Percentiles rank a stretch among this genome's conserved stretches.
Conservation (phyloP, 108 stramenopile genomes). For the Cyclostephanos tholiformis region DNA sequence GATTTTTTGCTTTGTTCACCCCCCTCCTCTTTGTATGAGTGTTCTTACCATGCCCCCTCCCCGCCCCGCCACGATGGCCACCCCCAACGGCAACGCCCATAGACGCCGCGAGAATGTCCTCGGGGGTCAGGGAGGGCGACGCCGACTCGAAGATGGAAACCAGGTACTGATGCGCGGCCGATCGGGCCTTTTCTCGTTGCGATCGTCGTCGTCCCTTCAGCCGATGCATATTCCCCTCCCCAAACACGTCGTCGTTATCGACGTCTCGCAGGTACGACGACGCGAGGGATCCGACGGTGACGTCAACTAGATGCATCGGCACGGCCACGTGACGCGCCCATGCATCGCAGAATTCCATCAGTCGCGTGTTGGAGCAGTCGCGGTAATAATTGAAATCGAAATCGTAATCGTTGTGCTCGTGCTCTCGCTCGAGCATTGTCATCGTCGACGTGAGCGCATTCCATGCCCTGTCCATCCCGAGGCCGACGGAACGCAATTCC, state of each 20-base stretch:
- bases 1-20: slow-evolving; percentile 70
- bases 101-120: slow-evolving; percentile 63
- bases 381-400: neutral
- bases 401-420: too few species aligned
- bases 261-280: slow-evolving; percentile 31
- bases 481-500: slow-evolving; percentile 55
- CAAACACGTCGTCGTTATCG: neutral
- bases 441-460: slow-evolving; percentile 23
- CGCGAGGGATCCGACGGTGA: slow-evolving; percentile 34
- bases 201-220: neutral
- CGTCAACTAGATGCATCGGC: slow-evolving; percentile 57
- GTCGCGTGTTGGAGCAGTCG: slow-evolving; percentile 25
- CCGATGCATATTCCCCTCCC: neutral
- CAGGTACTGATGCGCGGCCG: slow-evolving; percentile 60
- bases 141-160: slow-evolving; percentile 77
- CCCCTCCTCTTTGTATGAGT: slow-evolving; percentile 60
- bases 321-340: slow-evolving; percentile 79
- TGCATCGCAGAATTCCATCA: slow-evolving; percentile 46
- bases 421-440: too few species aligned
- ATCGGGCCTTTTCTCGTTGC: slow-evolving; percentile 22
- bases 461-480: slow-evolving; percentile 54
- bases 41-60: slow-evolving; percentile 20
- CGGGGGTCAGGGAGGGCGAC: slow-evolving; percentile 53
- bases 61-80: neutral
- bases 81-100: slow-evolving; percentile 47